These are phyloP conservation scores for Boletus bicolor DNA, from an alignment of 768 basidiomycete species.

Conservation along the genomic window DNA sequence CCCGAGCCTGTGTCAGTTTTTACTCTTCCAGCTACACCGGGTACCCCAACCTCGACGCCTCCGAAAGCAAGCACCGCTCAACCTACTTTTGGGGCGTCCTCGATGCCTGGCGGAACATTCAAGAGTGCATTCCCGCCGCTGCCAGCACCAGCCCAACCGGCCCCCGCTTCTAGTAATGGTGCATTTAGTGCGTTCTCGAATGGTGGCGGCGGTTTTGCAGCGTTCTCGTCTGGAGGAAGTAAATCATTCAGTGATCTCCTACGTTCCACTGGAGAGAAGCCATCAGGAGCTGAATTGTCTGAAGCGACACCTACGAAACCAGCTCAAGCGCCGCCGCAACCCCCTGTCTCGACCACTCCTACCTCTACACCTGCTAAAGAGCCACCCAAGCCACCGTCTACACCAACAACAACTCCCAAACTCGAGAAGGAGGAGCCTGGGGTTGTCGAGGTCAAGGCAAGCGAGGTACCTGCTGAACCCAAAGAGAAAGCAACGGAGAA, in stretches of 20 bases:
- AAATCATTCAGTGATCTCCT: slow-evolving; percentile 65
- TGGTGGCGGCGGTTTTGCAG: slow-evolving; percentile 45
- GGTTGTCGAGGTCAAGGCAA: background rate
- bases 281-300: slow-evolving; percentile 16
- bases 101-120: slow-evolving; percentile 27
- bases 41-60: slow-evolving; percentile 21
- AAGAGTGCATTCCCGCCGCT: slow-evolving; percentile 19
- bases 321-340: background rate
- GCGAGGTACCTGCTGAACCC: background rate
- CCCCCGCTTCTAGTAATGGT: slow-evolving; percentile 14
- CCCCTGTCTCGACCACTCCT: slow-evolving; percentile 12
- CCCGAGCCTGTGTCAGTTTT: slow-evolving; percentile 40
- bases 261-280: slow-evolving; percentile 36
- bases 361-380: slow-evolving; percentile 14
- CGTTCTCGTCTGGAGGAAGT: slow-evolving; percentile 44
- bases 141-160: slow-evolving; percentile 7
- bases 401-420: background rate
- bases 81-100: slow-evolving; percentile 40
- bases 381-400: background rate
- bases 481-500: slow-evolving; percentile 12
- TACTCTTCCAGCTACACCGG: slow-evolving; percentile 15
- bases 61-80: slow-evolving; percentile 20
- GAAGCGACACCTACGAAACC: slow-evolving; percentile 15
- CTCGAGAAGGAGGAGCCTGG: background rate
- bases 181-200: slow-evolving; percentile 32